A percentile compares a stretch with the other conserved stretches of the same genome.
Evolutionary conservation across 1,284 basidiomycete genomes (phyloP).

Genomic region (Heliocybe sulcata): DNA sequence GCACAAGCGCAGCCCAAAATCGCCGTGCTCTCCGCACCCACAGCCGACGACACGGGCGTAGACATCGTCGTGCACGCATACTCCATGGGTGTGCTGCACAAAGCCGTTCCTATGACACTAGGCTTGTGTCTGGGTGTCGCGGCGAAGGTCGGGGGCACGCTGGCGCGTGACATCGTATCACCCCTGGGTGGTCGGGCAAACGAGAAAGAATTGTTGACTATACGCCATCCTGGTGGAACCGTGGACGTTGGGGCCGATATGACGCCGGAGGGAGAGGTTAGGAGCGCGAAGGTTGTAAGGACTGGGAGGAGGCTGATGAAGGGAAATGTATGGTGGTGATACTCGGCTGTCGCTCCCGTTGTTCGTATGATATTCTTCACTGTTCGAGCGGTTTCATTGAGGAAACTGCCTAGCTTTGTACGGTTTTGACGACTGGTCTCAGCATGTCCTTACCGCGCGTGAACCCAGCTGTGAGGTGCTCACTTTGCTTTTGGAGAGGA

Average conservation of each 20-base stretch:
- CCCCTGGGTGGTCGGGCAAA: too few relatives aligned
- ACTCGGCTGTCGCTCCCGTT: too few relatives aligned
- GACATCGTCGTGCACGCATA: constrained; percentile 58
- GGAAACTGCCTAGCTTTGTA: too few relatives aligned
- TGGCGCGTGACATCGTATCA: constrained; percentile 44
- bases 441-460: too few relatives aligned
- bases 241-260: constrained; percentile 60
- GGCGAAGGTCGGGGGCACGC: constrained; percentile 39
- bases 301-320: constrained; percentile 67
- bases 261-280: constrained; percentile 33
- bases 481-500: too few relatives aligned
- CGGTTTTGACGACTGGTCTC: too few relatives aligned
- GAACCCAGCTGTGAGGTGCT: too few relatives aligned
- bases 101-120: constrained; percentile 70
- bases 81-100: constrained; percentile 69
- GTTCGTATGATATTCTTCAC: too few relatives aligned
- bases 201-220: constrained; percentile 21
- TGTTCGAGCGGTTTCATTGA: too few relatives aligned
- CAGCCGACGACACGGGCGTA: constrained; percentile 17
- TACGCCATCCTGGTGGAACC: constrained; percentile 58
- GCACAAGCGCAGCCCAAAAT: constrained; percentile 69
- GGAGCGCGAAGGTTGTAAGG: constrained; percentile 54
- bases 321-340: constrained; percentile 65
- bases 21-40: constrained; percentile 42
- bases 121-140: constrained; percentile 68